phyloP scores from a whole-genome alignment of 805 yeast genomes.

The Metschnikowia proteae region DNA sequence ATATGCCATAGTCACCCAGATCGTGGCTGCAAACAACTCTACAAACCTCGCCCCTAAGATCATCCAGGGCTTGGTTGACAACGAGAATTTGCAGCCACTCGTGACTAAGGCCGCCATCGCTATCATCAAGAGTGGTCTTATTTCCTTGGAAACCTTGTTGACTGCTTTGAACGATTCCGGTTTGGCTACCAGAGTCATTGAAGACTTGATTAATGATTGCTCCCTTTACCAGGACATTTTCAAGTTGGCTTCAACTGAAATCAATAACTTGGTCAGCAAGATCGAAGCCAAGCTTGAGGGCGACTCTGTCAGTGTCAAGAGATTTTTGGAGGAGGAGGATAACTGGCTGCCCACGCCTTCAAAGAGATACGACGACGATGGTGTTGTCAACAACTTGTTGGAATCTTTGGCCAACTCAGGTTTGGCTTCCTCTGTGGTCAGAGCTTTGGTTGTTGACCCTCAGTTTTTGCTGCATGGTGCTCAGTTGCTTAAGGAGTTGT shows the following conservation, averaged over 20 bases:
- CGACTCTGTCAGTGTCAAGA: conserved; percentile 18
- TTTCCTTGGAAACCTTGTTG: conserved; percentile 36
- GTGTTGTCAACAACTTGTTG: conserved; percentile 33
- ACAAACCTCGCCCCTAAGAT: conserved; percentile 37
- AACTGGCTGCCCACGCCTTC: conserved; percentile 1
- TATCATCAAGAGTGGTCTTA: conserved; percentile 29
- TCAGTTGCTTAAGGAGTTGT: conserved; percentile 29
- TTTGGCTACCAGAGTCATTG: conserved; percentile 34
- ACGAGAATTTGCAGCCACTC: conserved; percentile 28
- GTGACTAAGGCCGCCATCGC: conserved; percentile 27
- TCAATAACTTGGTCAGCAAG: conserved; percentile 28
- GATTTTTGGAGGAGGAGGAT: conserved; percentile 17
- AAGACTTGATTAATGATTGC: conserved; percentile 36
- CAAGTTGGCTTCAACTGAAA: conserved; percentile 30
- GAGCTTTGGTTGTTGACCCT: conserved; percentile 34
- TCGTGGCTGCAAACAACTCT: conserved; percentile 34
- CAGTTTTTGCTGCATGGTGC: conserved; percentile 39
- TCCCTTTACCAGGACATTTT: conserved; percentile 37
- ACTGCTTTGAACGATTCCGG: conserved; percentile 42
- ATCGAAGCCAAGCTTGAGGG: conserved; percentile 25
- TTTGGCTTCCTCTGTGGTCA: conserved; percentile 37
- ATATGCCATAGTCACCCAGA: conserved; percentile 37
- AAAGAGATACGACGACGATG: conserved; percentile 17
- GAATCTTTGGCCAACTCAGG: conserved; percentile 43
- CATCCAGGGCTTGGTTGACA: conserved; percentile 31